Percentiles rank a stretch among this genome's conserved stretches.
phyloP scores from a whole-genome alignment of 148 eudicot species.

The Vaccinium corymbosum region DNA sequence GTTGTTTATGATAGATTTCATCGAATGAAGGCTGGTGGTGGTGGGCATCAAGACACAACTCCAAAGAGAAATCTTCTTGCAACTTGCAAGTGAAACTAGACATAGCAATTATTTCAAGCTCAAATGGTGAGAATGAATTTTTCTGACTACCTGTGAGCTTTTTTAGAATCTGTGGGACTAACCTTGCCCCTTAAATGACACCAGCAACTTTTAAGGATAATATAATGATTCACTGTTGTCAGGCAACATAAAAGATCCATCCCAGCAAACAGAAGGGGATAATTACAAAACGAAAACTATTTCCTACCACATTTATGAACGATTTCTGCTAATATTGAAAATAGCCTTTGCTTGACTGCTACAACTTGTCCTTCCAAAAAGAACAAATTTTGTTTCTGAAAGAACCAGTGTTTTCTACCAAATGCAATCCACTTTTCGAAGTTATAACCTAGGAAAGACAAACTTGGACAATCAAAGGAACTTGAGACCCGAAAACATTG shows the following conservation, averaged over 20 bases:
- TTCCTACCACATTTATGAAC: not conserved
- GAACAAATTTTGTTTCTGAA: not conserved
- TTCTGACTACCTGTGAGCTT: not conserved
- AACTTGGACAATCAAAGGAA: not conserved
- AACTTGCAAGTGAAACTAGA: not conserved
- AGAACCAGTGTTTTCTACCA: not conserved
- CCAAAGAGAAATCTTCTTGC: not conserved
- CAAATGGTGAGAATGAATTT: not conserved
- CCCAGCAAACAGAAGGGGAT: too few relatives aligned
- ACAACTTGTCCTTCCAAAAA: not conserved
- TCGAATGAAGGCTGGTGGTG: not conserved
- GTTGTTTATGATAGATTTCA: not conserved
- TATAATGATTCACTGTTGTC: not conserved
- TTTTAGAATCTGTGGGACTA: not conserved
- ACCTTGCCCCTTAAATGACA: constrained; percentile 6
- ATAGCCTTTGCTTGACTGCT: not conserved
- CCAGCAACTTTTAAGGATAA: not conserved
- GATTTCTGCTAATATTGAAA: not conserved
- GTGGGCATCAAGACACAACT: not conserved
- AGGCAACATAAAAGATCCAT: not conserved
- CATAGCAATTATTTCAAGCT: not conserved
- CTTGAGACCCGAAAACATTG: not conserved
- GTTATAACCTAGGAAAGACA: not conserved
- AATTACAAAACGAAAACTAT: not conserved
- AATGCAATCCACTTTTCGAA: not conserved